A percentile compares a stretch with the other conserved stretches of the same genome.
These are phyloP conservation scores for Ostreobium quekettii DNA, from an alignment of 139 green algal species.

Conservation along the genomic window DNA sequence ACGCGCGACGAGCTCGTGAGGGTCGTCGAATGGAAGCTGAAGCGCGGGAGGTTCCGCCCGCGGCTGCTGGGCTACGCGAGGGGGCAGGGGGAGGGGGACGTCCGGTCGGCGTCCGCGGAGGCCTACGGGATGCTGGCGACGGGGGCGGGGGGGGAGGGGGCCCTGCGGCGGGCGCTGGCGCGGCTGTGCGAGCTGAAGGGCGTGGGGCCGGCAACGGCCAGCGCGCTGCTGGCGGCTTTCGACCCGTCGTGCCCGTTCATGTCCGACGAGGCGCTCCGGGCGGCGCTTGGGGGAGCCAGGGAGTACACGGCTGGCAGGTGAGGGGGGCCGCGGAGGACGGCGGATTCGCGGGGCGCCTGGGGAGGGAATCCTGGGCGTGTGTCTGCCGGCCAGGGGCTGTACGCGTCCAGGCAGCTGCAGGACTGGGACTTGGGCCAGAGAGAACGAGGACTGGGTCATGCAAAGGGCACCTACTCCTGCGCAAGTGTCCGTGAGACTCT, in stretches of 20 bases:
- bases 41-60: background rate
- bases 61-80: background rate
- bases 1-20: background rate
- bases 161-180: background rate
- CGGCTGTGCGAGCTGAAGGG: background rate
- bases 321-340: too few species aligned
- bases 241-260: background rate
- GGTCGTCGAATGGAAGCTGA: constrained; percentile 3
- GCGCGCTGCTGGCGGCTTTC: background rate
- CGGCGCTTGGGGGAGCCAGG: background rate
- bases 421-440: too few species aligned
- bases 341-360: too few species aligned
- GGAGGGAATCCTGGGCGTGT: too few species aligned
- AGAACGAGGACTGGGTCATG: too few species aligned
- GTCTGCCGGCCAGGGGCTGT: too few species aligned
- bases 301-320: too few species aligned
- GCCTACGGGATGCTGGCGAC: background rate
- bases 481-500: too few species aligned
- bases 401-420: too few species aligned
- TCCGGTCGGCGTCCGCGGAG: background rate
- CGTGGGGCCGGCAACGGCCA: background rate
- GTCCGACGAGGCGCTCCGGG: background rate
- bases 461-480: too few species aligned
- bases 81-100: background rate
- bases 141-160: background rate